These are phyloP conservation scores for Barnettozyma populi DNA, from an alignment of 805 yeast genomes.

Conservation along the genomic window DNA sequence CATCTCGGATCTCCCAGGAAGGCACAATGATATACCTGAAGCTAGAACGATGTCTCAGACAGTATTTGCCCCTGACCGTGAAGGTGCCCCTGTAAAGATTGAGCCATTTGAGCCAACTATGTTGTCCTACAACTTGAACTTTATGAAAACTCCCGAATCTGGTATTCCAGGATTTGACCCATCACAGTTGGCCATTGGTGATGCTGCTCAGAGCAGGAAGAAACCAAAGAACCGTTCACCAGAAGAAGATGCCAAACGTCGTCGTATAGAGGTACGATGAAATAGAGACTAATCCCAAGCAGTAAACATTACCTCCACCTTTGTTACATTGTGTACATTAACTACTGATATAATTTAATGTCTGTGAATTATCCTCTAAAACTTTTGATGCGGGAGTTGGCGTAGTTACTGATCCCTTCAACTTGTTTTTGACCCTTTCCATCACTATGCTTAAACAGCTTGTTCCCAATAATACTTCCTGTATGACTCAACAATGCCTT, in stretches of 20 bases:
- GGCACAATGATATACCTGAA: constrained; percentile 55
- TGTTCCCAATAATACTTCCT: constrained; percentile 77
- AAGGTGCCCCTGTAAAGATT: constrained; percentile 39
- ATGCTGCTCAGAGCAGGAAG: constrained; percentile 31
- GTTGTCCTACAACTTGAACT: constrained; percentile 44
- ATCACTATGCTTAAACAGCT: constrained; percentile 41
- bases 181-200: constrained; percentile 57
- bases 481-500: constrained; percentile 57
- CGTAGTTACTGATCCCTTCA: constrained; percentile 21
- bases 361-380: constrained; percentile 10
- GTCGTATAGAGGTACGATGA: constrained; percentile 17
- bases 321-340: too few relatives aligned
- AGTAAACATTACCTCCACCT: too few relatives aligned
- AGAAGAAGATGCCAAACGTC: constrained; percentile 24
- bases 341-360: background rate
- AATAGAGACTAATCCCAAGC: too few relatives aligned
- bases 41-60: constrained; percentile 34
- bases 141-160: constrained; percentile 58
- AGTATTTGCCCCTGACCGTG: constrained; percentile 28
- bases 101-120: constrained; percentile 45
- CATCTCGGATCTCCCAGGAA: constrained; percentile 79
- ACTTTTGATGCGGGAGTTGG: constrained; percentile 19
- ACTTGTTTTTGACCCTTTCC: constrained; percentile 11
- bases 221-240: constrained; percentile 32
- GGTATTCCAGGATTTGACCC: constrained; percentile 79